A percentile compares a stretch with the other conserved stretches of the same genome.
Evolutionary conservation across 2,329 filamentous ascomycete species (phyloP).

Genomic region (Penicillium sclerotiorum): DNA sequence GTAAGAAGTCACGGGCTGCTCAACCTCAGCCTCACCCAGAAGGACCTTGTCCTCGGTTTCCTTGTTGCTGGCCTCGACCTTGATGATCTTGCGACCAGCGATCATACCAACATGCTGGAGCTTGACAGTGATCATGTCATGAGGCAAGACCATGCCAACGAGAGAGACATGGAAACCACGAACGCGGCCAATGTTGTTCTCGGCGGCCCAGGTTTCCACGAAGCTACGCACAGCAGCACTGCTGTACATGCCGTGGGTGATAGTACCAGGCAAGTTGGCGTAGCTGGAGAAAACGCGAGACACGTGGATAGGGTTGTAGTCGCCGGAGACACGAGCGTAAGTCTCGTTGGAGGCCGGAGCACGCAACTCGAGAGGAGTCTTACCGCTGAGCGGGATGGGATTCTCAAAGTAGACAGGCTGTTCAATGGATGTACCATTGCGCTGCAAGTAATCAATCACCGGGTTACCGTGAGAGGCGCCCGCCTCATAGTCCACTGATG

Average conservation of each 20-base stretch:
- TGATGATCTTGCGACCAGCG: conserved; percentile 97
- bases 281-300: conserved; percentile 96
- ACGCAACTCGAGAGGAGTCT: conserved; percentile 82
- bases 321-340: conserved; percentile 94
- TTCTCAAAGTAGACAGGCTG: conserved; percentile 98
- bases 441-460: conserved; percentile 92
- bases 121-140: conserved; percentile 92
- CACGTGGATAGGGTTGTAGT: conserved; percentile 99
- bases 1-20: conserved; percentile 94
- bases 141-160: conserved; percentile 98
- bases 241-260: conserved; percentile 99
- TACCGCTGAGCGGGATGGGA: conserved; percentile 90
- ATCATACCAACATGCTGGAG: conserved; percentile 98
- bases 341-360: conserved; percentile 96
- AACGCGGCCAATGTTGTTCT: conserved; percentile 97
- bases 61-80: conserved; percentile 93
- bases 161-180: conserved; percentile 95
- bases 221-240: conserved; percentile 94
- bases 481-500: conserved; percentile 93
- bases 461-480: conserved; percentile 93
- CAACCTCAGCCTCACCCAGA: conserved; percentile 92
- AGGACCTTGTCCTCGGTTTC: conserved; percentile 97
- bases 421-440: conserved; percentile 88
- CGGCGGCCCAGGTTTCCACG: conserved; percentile 97
- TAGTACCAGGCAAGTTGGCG: conserved; percentile 92